A percentile compares a stretch with the other conserved stretches of the same genome.
phyloP scores from a whole-genome alignment of 2,329 filamentous ascomycete genomes.

The Tolypocladium amazonense region DNA sequence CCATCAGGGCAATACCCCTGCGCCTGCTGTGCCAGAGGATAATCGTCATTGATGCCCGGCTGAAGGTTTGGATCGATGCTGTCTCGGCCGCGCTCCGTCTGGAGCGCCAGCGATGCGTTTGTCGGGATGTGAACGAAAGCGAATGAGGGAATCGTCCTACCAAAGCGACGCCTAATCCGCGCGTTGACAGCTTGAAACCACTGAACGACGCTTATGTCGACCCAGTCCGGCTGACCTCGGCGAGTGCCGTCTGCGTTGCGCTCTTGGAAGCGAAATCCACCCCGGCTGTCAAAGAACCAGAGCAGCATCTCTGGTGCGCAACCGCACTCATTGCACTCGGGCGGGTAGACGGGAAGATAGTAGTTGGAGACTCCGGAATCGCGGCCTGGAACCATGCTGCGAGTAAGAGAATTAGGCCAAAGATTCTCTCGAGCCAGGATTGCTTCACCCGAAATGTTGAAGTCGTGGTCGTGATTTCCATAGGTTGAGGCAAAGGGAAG shows the following conservation, averaged over 20 bases:
- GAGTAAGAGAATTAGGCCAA: slow-evolving; percentile 27
- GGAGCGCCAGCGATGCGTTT: slow-evolving; percentile 28
- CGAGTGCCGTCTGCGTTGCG: slow-evolving; percentile 15
- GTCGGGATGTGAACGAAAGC: slow-evolving; percentile 39
- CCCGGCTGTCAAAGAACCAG: slow-evolving; percentile 64
- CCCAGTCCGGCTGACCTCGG: slow-evolving; percentile 31
- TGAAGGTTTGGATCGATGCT: slow-evolving; percentile 23
- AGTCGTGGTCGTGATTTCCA: slow-evolving; percentile 58
- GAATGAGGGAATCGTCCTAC: slow-evolving; percentile 29
- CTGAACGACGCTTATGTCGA: slow-evolving; percentile 29
- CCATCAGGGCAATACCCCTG: slow-evolving; percentile 33
- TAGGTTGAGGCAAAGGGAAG: slow-evolving; percentile 58
- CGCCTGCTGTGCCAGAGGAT: slow-evolving; percentile 28
- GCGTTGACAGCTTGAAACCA: slow-evolving; percentile 30
- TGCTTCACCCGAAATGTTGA: slow-evolving; percentile 39
- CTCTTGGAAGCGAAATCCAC: slow-evolving; percentile 40
- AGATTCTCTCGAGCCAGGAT: slow-evolving; percentile 31
- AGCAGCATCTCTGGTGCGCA: slow-evolving; percentile 38
- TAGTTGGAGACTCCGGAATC: slow-evolving; percentile 35
- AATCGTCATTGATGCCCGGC: slow-evolving; percentile 36
- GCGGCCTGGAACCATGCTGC: slow-evolving; percentile 24
- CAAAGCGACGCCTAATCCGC: slow-evolving; percentile 16
- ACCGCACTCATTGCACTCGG: slow-evolving; percentile 16
- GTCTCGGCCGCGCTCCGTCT: slow-evolving; percentile 15
- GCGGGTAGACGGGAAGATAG: slow-evolving; percentile 31